These are phyloP conservation scores for Saprolegnia diclina DNA, from an alignment of 352 stramenopile species.

Conservation along the genomic window DNA sequence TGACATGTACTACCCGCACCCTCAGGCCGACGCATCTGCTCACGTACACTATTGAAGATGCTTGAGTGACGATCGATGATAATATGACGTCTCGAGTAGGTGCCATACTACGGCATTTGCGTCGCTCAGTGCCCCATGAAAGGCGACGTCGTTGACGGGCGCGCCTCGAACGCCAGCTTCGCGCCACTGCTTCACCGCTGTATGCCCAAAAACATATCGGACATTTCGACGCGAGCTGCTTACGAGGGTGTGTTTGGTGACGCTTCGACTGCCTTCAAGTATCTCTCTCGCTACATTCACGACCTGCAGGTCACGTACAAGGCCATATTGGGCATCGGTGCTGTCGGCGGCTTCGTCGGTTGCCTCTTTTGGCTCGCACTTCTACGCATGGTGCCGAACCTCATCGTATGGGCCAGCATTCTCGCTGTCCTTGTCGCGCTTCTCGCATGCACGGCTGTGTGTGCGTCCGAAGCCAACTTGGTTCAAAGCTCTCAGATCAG, in stretches of 20 bases:
- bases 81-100: not conserved
- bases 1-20: conserved; percentile 5
- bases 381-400: conserved; percentile 54
- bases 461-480: conserved; percentile 84
- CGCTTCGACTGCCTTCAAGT: conserved; percentile 4
- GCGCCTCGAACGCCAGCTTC: not conserved
- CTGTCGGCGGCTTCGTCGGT: conserved; percentile 49
- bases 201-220: not conserved
- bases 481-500: conserved; percentile 47
- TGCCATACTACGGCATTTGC: conserved; percentile 18
- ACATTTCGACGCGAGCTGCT: not conserved
- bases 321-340: conserved; percentile 47
- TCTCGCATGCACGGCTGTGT: conserved; percentile 71
- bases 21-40: not conserved
- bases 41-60: not conserved
- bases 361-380: conserved; percentile 73
- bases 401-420: conserved; percentile 65
- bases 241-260: conserved; percentile 6
- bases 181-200: conserved; percentile 1
- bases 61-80: not conserved
- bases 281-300: conserved; percentile 9
- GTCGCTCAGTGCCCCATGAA: not conserved
- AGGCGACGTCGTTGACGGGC: conserved; percentile 1
- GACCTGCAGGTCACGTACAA: not conserved
- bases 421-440: conserved; percentile 71